Evolutionary conservation across 768 basidiomycete genomes (phyloP).

Genomic region (Krasilnikovozyma curviuscula): DNA sequence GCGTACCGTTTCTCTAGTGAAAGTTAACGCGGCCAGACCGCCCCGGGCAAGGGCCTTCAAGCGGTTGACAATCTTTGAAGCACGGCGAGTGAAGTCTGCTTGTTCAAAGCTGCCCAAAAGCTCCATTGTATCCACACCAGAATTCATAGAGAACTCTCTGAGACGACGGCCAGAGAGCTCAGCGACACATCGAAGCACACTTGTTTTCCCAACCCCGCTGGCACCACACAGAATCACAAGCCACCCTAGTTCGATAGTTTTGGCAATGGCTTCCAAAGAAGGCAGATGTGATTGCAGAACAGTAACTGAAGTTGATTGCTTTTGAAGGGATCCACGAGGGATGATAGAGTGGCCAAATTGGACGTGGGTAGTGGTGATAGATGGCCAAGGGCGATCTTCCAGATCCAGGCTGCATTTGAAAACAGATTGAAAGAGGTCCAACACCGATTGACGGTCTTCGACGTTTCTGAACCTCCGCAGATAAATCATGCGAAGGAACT

Average conservation of each 20-base stretch:
- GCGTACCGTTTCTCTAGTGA: no score
- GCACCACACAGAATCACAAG: slow-evolving; percentile 72
- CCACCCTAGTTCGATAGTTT: slow-evolving; percentile 58
- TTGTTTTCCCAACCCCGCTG: slow-evolving; percentile 57
- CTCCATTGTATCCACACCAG: slow-evolving; percentile 78
- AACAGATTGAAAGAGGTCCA: slow-evolving; percentile 21
- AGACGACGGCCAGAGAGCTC: slow-evolving; percentile 47
- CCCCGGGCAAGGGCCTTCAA: not conserved
- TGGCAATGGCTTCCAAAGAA: slow-evolving; percentile 52
- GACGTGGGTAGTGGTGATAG: slow-evolving; percentile 24
- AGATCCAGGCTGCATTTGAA: slow-evolving; percentile 33
- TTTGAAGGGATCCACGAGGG: slow-evolving; percentile 20
- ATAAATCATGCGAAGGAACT: slow-evolving; percentile 54
- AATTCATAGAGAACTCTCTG: slow-evolving; percentile 57
- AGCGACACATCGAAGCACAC: slow-evolving; percentile 49
- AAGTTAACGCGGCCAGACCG: no score
- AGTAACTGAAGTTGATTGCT: slow-evolving; percentile 30
- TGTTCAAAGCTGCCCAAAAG: slow-evolving; percentile 93
- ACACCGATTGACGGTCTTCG: slow-evolving; percentile 38
- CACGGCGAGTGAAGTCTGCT: slow-evolving; percentile 32
- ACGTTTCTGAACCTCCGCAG: slow-evolving; percentile 62
- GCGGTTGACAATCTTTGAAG: not conserved
- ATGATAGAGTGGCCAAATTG: slow-evolving; percentile 48
- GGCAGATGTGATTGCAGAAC: slow-evolving; percentile 45
- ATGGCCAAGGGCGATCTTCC: slow-evolving; percentile 23